Percentiles rank a stretch among this genome's conserved stretches.
These are phyloP conservation scores for Blumeriella jaapii DNA, from an alignment of 2,329 filamentous ascomycete genomes.

Conservation along the genomic window DNA sequence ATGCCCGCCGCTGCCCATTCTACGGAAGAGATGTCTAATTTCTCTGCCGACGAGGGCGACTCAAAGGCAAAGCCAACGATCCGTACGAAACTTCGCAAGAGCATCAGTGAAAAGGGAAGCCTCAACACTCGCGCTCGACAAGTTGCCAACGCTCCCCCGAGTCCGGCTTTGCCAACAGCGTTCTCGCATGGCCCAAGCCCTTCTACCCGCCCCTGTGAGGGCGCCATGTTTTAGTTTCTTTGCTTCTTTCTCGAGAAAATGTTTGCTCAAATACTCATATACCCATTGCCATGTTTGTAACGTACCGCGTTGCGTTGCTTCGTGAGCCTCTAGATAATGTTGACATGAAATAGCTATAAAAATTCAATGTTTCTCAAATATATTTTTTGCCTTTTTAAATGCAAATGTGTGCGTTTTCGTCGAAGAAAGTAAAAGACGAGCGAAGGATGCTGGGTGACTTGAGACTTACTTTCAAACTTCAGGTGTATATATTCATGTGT, in stretches of 20 bases:
- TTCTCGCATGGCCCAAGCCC: conserved; percentile 12
- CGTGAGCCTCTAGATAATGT: conserved; percentile 16
- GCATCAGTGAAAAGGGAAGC: conserved; percentile 25
- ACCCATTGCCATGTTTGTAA: conserved; percentile 15
- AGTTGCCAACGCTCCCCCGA: conserved; percentile 17
- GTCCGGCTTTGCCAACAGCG: conserved; percentile 21
- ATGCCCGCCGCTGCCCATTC: conserved; percentile 23
- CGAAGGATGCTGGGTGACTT: too few relatives aligned
- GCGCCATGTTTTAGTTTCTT: conserved; percentile 24
- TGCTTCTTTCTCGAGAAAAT: conserved; percentile 1
- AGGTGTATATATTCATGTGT: too few relatives aligned
- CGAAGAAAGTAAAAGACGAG: too few relatives aligned
- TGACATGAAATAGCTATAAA: conserved; percentile 18
- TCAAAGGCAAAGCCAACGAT: conserved; percentile 18
- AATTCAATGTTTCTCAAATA: too few relatives aligned
- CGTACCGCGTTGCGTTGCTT: conserved; percentile 6
- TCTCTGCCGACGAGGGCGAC: conserved; percentile 25
- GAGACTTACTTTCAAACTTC: too few relatives aligned
- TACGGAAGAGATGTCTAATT: conserved; percentile 25
- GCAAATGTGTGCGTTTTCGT: too few relatives aligned
- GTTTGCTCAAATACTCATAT: conserved; percentile 14
- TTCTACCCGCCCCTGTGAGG: conserved; percentile 17
- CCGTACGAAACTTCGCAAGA: conserved; percentile 23
- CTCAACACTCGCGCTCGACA: conserved; percentile 23
- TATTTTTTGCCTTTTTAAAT: too few relatives aligned